These are phyloP conservation scores for Nigrograna mackinnonii DNA, from an alignment of 2,329 filamentous ascomycete species.

Conservation along the genomic window DNA sequence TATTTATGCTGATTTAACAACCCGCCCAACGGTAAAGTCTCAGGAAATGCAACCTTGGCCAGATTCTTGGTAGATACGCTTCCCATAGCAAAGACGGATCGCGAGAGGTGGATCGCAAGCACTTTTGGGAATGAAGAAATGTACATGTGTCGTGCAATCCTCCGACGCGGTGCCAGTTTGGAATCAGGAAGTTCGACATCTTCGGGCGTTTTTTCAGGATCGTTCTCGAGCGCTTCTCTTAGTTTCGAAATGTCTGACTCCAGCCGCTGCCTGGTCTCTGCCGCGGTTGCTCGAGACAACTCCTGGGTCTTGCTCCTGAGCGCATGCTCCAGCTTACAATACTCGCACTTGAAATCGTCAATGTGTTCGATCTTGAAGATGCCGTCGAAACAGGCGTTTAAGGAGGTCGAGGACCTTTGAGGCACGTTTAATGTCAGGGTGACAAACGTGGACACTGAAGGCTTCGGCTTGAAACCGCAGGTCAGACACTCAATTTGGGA, in stretches of 20 bases:
- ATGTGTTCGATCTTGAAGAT: slow-evolving; percentile 95
- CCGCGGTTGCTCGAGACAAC: slow-evolving; percentile 46
- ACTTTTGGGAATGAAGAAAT: slow-evolving; percentile 88
- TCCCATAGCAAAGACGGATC: slow-evolving; percentile 84
- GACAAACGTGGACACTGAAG: slow-evolving; percentile 83
- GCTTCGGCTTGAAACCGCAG: slow-evolving; percentile 86
- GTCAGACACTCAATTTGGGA: slow-evolving; percentile 94
- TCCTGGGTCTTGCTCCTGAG: slow-evolving; percentile 66
- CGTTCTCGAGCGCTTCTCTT: slow-evolving; percentile 69
- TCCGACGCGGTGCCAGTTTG: slow-evolving; percentile 75
- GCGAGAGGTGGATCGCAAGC: slow-evolving; percentile 86
- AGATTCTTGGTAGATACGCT: slow-evolving; percentile 86
- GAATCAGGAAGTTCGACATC: slow-evolving; percentile 76
- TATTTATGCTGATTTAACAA: slow-evolving; percentile 79
- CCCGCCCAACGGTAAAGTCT: slow-evolving; percentile 80
- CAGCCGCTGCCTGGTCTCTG: slow-evolving; percentile 50
- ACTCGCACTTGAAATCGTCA: slow-evolving; percentile 95
- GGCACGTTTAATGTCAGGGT: slow-evolving; percentile 92
- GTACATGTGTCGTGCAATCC: slow-evolving; percentile 84
- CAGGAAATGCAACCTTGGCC: slow-evolving; percentile 91
- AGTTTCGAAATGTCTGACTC: slow-evolving; percentile 67
- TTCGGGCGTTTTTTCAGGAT: slow-evolving; percentile 77
- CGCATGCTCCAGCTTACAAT: slow-evolving; percentile 84
- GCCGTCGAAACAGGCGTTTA: slow-evolving; percentile 88
- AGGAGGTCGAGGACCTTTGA: slow-evolving; percentile 73